Percentiles rank a stretch among this genome's conserved stretches.
Evolutionary conservation across 169 alveolate genomes (phyloP).

Genomic region (Plasmodium adleri): DNA sequence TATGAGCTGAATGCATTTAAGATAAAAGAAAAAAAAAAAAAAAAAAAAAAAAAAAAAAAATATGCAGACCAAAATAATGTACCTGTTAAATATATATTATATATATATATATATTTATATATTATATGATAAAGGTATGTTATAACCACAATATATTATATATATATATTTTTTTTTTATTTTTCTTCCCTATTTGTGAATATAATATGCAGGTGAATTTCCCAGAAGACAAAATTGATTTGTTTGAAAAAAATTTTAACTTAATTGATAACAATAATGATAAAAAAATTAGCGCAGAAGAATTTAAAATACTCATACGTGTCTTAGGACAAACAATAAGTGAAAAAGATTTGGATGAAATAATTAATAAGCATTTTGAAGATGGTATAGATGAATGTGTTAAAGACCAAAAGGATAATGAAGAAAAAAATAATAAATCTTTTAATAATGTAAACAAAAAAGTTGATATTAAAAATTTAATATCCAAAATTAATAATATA

Average conservation of each 20-base stretch:
- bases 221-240: conserved; percentile 49
- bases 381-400: conserved; percentile 10
- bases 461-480: conserved; percentile 39
- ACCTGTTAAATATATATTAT: too few relatives aligned
- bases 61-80: too few relatives aligned
- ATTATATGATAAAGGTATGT: too few relatives aligned
- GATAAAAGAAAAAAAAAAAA: too few relatives aligned
- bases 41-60: too few relatives aligned
- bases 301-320: conserved; percentile 58
- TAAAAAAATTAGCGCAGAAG: conserved; percentile 35
- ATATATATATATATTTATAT: too few relatives aligned
- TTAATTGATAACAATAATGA: conserved; percentile 53
- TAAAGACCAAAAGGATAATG: conserved; percentile 14
- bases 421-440: background rate
- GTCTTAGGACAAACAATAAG: conserved; percentile 70
- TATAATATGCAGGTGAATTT: conserved; percentile 16
- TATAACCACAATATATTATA: background rate
- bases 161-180: background rate
- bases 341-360: conserved; percentile 53
- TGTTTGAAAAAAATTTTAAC: conserved; percentile 57
- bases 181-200: background rate
- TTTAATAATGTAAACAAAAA: conserved; percentile 20
- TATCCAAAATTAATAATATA: conserved; percentile 18
- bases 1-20: too few relatives aligned
- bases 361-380: conserved; percentile 44